phyloP scores from a whole-genome alignment of 2,329 filamentous ascomycete genomes.

The Arthroderma sp. region DNA sequence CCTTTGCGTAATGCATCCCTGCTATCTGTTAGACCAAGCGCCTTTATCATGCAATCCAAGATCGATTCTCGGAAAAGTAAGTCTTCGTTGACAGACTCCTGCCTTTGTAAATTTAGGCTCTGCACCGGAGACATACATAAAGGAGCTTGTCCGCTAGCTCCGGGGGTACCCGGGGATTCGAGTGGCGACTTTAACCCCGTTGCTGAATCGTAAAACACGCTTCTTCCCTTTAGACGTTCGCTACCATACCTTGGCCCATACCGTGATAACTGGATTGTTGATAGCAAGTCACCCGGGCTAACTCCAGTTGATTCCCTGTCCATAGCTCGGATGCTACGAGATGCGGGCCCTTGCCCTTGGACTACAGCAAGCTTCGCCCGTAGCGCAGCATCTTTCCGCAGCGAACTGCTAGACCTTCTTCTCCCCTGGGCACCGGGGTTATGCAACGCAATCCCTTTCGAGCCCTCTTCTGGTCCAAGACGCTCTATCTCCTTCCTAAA shows the following conservation, averaged over 20 bases:
- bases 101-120: slow-evolving; percentile 43
- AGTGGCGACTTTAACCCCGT: slow-evolving; percentile 5
- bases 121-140: slow-evolving; percentile 16
- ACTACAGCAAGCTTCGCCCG: slow-evolving; percentile 45
- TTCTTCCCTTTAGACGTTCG: slow-evolving; percentile 8
- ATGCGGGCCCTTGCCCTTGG: slow-evolving; percentile 22
- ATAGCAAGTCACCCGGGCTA: slow-evolving; percentile 65
- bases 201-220: slow-evolving; percentile 5
- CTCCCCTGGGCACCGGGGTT: slow-evolving; percentile 57
- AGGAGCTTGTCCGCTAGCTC: neutral
- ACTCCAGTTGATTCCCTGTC: slow-evolving; percentile 33
- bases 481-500: slow-evolving; percentile 76
- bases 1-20: slow-evolving; percentile 52
- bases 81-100: slow-evolving; percentile 79
- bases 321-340: slow-evolving; percentile 13
- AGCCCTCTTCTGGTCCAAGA: slow-evolving; percentile 63
- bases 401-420: slow-evolving; percentile 56
- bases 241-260: slow-evolving; percentile 38
- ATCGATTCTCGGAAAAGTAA: slow-evolving; percentile 79
- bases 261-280: slow-evolving; percentile 60
- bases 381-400: slow-evolving; percentile 67
- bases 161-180: slow-evolving; percentile 2
- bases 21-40: slow-evolving; percentile 62
- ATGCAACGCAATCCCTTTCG: slow-evolving; percentile 89
- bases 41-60: slow-evolving; percentile 88